Evolutionary conservation across 1,139 yeast genomes (phyloP).

Genomic region (Arxiozyma slooffiae): DNA sequence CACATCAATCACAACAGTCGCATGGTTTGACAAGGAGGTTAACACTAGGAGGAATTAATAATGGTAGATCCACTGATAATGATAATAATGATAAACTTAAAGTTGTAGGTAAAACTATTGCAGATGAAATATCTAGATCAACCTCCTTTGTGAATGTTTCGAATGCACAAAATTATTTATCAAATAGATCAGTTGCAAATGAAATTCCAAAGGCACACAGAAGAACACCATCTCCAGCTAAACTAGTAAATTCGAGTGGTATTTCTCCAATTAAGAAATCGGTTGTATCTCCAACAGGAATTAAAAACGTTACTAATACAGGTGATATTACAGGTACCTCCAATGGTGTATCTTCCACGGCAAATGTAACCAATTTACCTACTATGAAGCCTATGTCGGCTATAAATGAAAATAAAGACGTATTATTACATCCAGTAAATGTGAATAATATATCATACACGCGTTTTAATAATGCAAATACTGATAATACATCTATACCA

Average conservation of each 20-base stretch:
- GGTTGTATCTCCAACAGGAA: constrained; percentile 15
- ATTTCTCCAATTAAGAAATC: constrained; percentile 20
- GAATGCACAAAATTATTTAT: background rate
- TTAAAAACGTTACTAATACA: background rate
- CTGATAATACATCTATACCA: background rate
- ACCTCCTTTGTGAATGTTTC: background rate
- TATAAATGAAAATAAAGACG: constrained; percentile 32
- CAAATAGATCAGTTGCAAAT: background rate
- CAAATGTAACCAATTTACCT: constrained; percentile 13
- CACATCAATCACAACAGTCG: constrained; percentile 13
- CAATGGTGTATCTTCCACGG: background rate
- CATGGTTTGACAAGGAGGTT: constrained; percentile 18
- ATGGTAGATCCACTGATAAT: background rate
- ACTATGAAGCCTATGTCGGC: constrained; percentile 22
- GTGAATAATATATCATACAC: constrained; percentile 23
- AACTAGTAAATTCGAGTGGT: constrained; percentile 5
- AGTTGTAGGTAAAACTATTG: constrained; percentile 3
- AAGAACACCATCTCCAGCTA: constrained; percentile 23
- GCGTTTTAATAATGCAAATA: constrained; percentile 7
- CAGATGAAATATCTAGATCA: constrained; percentile 8
- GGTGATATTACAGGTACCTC: background rate
- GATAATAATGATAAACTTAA: background rate
- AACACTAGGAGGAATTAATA: constrained; percentile 13
- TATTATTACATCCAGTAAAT: constrained; percentile 54
- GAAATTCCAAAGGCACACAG: constrained; percentile 6